Evolutionary conservation across 306 rosid genomes (phyloP), one percentile per base, ranked within the genome.

Genomic region (Elaeagnus macrophylla): DNA sequence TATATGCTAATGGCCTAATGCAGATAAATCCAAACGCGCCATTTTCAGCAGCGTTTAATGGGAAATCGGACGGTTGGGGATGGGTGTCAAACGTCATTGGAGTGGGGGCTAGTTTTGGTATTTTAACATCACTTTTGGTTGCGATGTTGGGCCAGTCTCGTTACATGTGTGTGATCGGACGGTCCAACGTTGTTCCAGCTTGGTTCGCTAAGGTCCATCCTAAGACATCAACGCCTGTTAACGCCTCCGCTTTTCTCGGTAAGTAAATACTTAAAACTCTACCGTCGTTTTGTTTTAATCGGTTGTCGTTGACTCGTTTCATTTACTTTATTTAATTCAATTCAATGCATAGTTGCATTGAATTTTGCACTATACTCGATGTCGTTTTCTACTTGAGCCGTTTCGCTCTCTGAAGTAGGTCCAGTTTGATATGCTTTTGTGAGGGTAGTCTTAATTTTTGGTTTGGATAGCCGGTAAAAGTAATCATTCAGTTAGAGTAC

Each of bases 191-290:
- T 78, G 94, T 78, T 83, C 97, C 95, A 1, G 1, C 80, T 0
- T 90, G 94, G 97, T 90, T 90, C 64, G 97, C 97, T 2, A 67
- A 75, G 86, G 89, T 90, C 79, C 95, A 90, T 75, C 95, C 97
- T 0, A 77, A 25, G 56, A 86, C 97, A 16, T 74, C 78, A 0
- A 90, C 95, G 60, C 97, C 95, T 38, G 88, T 90, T 81, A 90
- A 90, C 80, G 86, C 97, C 41, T 86, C 95, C 63, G 94, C 82
- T 62, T 86, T 90, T 74, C 95, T 90, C 41, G 97, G 97, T 90
- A 76, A 39, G 58, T 53, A 45, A 45, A 45, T 6, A n/a, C 12
- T 45, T 17, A 3, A 3, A 14, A 7, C 17, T 15, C 19, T 1
- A 17, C 0, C 9, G 49, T 7, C 15, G 49, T 45, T 45, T 45